Percentiles rank a stretch among this genome's conserved stretches.
Evolutionary conservation across 306 rosid genomes (phyloP).

Genomic region (Cajanus cajan): DNA sequence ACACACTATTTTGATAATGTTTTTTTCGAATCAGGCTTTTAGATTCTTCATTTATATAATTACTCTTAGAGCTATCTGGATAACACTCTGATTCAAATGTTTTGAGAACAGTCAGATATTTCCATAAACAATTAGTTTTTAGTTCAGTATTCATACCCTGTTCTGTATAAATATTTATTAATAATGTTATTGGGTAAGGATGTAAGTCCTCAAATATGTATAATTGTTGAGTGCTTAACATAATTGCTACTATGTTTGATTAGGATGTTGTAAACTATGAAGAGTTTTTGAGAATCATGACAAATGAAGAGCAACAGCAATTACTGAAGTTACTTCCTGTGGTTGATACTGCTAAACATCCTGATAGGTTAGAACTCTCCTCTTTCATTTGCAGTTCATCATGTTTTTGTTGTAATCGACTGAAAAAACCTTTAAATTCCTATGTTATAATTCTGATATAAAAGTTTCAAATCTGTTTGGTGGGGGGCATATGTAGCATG

Average conservation of each 20-base stretch:
- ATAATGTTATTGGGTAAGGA: background rate
- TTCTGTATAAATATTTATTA: background rate
- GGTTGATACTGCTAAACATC: conserved; percentile 67
- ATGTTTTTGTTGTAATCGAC: background rate
- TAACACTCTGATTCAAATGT: conserved; percentile 1
- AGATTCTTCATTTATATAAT: background rate
- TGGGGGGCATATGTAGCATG: background rate
- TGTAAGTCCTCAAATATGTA: background rate
- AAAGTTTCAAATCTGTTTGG: background rate
- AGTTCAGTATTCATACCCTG: background rate
- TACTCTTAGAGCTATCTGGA: conserved; percentile 11
- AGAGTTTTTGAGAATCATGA: conserved; percentile 73
- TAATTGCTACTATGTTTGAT: conserved; percentile 35
- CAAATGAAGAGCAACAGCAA: conserved; percentile 86
- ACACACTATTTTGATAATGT: background rate
- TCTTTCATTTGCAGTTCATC: conserved; percentile 14
- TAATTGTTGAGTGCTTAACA: conserved; percentile 25
- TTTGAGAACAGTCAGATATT: background rate
- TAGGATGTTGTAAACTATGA: conserved; percentile 79
- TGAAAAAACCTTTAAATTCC: background rate
- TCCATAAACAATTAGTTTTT: background rate
- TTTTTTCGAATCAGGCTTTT: background rate
- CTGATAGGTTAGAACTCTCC: conserved; percentile 68
- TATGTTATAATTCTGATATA: background rate
- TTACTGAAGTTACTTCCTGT: conserved; percentile 75